phyloP scores from a whole-genome alignment of 2,329 filamentous ascomycete genomes.

The Aspergillus nomiae region DNA sequence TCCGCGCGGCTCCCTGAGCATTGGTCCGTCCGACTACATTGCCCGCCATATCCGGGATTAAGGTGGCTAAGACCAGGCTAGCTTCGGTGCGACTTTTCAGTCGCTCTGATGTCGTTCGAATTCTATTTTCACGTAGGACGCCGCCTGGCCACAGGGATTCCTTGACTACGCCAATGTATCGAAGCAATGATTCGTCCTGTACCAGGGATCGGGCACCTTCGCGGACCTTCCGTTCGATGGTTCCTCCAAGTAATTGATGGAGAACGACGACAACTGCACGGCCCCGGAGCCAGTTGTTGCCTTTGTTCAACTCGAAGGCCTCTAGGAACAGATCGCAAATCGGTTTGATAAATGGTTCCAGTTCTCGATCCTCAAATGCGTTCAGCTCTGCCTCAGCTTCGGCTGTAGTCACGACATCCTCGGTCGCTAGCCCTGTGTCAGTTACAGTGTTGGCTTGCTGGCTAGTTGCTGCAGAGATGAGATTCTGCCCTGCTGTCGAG shows the following conservation, averaged over 20 bases:
- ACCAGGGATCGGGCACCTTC: conserved; percentile 75
- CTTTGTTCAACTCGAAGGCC: conserved; percentile 88
- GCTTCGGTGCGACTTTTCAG: conserved; percentile 82
- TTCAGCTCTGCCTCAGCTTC: conserved; percentile 94
- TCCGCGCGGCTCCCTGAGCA: conserved; percentile 84
- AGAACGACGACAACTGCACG: conserved; percentile 94
- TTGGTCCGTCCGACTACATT: conserved; percentile 93
- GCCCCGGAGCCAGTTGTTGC: conserved; percentile 96
- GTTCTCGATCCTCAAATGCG: conserved; percentile 85
- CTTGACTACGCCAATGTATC: conserved; percentile 72
- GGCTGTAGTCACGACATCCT: conserved; percentile 55
- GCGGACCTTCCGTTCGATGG: conserved; percentile 91
- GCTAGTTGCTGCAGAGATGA: conserved; percentile 60
- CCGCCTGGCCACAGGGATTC: conserved; percentile 75
- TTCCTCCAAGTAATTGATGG: conserved; percentile 92
- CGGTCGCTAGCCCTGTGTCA: conserved; percentile 49
- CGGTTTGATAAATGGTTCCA: conserved; percentile 95
- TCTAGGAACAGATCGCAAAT: conserved; percentile 98
- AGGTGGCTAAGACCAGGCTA: conserved; percentile 81
- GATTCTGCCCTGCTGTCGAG: conserved; percentile 86
- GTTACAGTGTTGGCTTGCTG: conserved; percentile 49
- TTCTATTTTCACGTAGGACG: conserved; percentile 50
- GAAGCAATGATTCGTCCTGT: conserved; percentile 76
- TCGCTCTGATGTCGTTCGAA: conserved; percentile 72
- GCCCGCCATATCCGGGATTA: conserved; percentile 86